Conservation (phyloP, 495 filamentous ascomycete species). For the Podospora appendiculata region DNA sequence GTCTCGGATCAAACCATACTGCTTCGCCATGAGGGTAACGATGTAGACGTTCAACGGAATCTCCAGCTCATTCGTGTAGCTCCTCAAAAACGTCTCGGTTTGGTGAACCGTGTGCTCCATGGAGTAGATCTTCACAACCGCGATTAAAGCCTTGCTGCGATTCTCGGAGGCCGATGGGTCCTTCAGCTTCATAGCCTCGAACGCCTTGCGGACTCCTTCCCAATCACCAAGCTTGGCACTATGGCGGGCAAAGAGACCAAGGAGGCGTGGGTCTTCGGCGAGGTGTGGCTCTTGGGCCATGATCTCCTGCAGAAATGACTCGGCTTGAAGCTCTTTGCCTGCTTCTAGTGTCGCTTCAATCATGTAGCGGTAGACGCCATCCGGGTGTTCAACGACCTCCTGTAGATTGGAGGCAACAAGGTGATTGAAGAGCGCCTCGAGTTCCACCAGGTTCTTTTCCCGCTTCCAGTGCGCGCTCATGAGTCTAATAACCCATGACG, state of each 20-base stretch:
- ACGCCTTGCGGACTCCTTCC: conserved; percentile 29
- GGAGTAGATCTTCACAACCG: conserved; percentile 36
- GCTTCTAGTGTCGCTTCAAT: conserved; percentile 31
- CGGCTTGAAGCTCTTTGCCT: conserved; percentile 20
- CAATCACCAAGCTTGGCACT: conserved; percentile 39
- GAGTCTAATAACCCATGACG: conserved; percentile 27
- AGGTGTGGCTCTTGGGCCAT: conserved; percentile 13
- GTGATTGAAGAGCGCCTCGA: conserved; percentile 21
- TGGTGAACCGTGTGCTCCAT: conserved; percentile 30
- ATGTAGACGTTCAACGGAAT: conserved; percentile 26
- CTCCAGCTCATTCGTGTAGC: conserved; percentile 24
- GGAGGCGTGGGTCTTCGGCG: conserved; percentile 17
- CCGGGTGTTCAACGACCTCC: conserved; percentile 11
- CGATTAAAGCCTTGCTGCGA: conserved; percentile 27
- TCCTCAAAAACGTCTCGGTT: conserved; percentile 32
- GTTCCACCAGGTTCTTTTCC: conserved; percentile 12
- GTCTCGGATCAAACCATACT: conserved; percentile 34
- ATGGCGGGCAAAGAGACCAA: conserved; percentile 29
- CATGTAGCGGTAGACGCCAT: conserved; percentile 29
- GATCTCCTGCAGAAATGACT: conserved; percentile 16
- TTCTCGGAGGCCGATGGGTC: conserved; percentile 5
- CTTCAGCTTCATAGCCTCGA: conserved; percentile 23
- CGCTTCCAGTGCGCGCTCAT: conserved; percentile 23
- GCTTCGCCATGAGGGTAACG: conserved; percentile 38
- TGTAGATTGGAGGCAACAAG: conserved; percentile 9